Evolutionary conservation across 495 filamentous ascomycete species (phyloP).

Genomic region (Pseudevernia furfuracea): DNA sequence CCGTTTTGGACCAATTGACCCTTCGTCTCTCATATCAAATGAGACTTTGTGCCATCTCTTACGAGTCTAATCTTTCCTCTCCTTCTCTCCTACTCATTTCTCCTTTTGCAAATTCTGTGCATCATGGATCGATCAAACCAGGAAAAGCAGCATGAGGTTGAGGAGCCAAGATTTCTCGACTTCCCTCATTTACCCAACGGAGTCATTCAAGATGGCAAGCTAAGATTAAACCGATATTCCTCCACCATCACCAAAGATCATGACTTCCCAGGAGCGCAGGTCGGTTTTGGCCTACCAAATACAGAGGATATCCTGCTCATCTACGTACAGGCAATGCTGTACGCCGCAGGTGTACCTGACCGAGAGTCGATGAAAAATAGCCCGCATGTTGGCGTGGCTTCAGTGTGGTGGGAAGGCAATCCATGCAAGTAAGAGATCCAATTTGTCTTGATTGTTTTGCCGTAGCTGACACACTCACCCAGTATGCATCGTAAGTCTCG

Average conservation of each 20-base stretch:
- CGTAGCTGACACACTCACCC: constrained; percentile 17
- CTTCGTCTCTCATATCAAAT: neutral
- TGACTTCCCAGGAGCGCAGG: constrained; percentile 91
- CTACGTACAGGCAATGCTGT: constrained; percentile 74
- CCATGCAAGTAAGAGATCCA: constrained; percentile 60
- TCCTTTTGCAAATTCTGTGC: neutral
- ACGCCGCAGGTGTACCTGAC: constrained; percentile 83
- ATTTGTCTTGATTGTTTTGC: neutral
- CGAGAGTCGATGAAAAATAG: constrained; percentile 79
- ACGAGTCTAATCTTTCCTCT: neutral
- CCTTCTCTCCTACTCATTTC: neutral
- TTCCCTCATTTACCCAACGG: constrained; percentile 52
- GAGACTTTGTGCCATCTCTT: neutral
- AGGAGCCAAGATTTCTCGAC: constrained; percentile 54
- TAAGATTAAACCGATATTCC: constrained; percentile 62
- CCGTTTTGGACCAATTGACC: neutral
- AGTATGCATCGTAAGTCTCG: constrained; percentile 34
- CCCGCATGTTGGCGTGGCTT: constrained; percentile 82
- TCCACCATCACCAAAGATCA: constrained; percentile 68
- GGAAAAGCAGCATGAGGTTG: constrained; percentile 34
- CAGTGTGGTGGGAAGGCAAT: constrained; percentile 98
- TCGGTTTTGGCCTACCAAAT: constrained; percentile 32
- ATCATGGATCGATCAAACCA: constrained; percentile 41
- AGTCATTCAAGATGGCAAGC: constrained; percentile 52
- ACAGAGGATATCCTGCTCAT: neutral